Percentiles rank a stretch among this genome's conserved stretches.
phyloP scores from a whole-genome alignment of 169 alveolate species.

The Babesia bovis region DNA sequence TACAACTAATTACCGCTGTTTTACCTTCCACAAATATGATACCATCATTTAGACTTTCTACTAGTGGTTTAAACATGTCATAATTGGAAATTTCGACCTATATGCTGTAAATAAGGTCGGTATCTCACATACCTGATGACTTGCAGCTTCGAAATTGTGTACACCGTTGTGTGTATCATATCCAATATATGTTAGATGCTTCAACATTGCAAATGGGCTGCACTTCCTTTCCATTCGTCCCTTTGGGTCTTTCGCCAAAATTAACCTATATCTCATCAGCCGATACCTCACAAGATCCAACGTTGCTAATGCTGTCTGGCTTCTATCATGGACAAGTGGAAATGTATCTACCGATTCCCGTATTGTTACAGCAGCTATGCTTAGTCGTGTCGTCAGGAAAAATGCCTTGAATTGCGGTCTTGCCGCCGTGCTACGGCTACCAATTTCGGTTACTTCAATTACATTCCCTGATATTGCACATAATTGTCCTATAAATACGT shows the following conservation, averaged over 20 bases:
- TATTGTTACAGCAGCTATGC: conserved; percentile 30
- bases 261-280: conserved; percentile 9
- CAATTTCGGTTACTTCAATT: conserved; percentile 38
- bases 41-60: conserved; percentile 14
- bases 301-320: not conserved
- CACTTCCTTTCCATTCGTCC: not conserved
- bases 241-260: conserved; percentile 11
- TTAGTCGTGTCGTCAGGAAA: conserved; percentile 39
- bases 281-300: conserved; percentile 5
- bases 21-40: conserved; percentile 8
- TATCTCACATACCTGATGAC: conserved; percentile 13
- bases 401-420: conserved; percentile 32
- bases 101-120: not conserved
- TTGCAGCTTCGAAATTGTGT: conserved; percentile 39
- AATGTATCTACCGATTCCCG: not conserved
- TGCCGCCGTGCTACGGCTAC: not conserved
- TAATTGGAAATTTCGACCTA: conserved; percentile 32
- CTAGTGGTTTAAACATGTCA: conserved; percentile 26
- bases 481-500: conserved; percentile 40
- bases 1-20: conserved; percentile 3
- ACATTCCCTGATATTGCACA: conserved; percentile 52
- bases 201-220: not conserved
- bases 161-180: conserved; percentile 27
- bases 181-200: conserved; percentile 41
- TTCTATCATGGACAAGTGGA: not conserved